phyloP scores from a whole-genome alignment of 371 early-diverging fungal genomes.

The Rhizopus sp. region DNA sequence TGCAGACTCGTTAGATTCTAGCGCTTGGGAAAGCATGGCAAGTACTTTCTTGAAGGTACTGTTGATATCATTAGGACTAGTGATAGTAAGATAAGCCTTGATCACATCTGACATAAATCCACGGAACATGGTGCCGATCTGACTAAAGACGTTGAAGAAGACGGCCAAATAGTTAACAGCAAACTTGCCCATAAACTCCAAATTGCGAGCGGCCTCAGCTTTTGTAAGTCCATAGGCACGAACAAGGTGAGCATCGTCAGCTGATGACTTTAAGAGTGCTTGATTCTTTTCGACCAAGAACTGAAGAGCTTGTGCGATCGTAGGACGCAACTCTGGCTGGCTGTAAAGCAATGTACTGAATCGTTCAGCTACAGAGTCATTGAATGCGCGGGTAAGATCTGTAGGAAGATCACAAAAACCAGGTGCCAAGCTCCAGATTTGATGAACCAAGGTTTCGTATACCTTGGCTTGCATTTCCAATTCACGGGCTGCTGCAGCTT shows the following conservation, averaged over 20 bases:
- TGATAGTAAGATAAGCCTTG: constrained; percentile 65
- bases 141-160: constrained; percentile 83
- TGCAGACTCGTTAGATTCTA: constrained; percentile 37
- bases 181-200: constrained; percentile 65
- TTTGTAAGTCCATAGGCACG: constrained; percentile 59
- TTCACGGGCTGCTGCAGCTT: constrained; percentile 61
- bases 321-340: constrained; percentile 77
- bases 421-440: constrained; percentile 89
- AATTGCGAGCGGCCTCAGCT: constrained; percentile 59
- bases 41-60: constrained; percentile 66
- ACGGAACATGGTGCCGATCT: constrained; percentile 66
- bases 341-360: constrained; percentile 69
- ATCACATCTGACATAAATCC: constrained; percentile 76
- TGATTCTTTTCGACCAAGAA: constrained; percentile 74
- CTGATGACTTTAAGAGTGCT: constrained; percentile 45
- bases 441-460: constrained; percentile 83
- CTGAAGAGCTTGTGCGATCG: constrained; percentile 76
- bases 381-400: constrained; percentile 68
- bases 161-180: constrained; percentile 76
- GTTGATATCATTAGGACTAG: constrained; percentile 57
- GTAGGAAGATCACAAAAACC: constrained; percentile 84
- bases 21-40: constrained; percentile 63
- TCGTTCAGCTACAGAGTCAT: constrained; percentile 66
- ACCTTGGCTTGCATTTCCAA: constrained; percentile 86
- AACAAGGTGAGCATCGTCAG: constrained; percentile 52